Evolutionary conservation across 768 basidiomycete species (phyloP), one percentile per base, ranked within the genome.

Genomic region (Calvatia gigantea): DNA sequence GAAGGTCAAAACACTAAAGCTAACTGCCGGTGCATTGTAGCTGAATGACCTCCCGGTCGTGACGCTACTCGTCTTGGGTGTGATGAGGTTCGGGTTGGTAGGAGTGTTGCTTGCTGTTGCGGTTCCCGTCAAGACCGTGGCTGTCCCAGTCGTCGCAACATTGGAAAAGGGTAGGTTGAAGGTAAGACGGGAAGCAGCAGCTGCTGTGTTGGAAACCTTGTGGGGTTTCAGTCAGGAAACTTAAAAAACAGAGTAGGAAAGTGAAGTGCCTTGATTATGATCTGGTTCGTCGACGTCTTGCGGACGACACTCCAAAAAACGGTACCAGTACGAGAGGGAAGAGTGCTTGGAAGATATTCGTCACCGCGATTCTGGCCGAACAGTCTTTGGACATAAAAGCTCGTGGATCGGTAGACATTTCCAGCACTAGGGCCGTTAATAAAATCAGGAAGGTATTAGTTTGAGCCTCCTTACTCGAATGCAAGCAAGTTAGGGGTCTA

Each of bases 301-400:
- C 75, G 70, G 6, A 74, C 73, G 8, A 87, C 78, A 58, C 83
- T 85, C 86, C 86, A 89, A 67, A 82, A 77, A 1, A 84, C 64
- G 0, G 81, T 80, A 8, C 82, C 83, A 3, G 58, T 63, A 0
- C 60, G 48, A 31, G 54, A 67, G 0, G 85, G 85, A 0, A 85
- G 72, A 0, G 83, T 86, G 63, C 81, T 86, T 2, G 85, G 82
- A 1, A 87, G 64, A 61, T 85, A 87, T 60, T 78, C 76, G 38
- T 84, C 81, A 4, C 86, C 86, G 37, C 78, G 70, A 64, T 86
- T 83, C 15, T 75, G 58, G 52, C 83, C 81, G 71, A 87, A 87
- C 32, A 88, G 73, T 74, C 84, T 77, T 61, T 87, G 85, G 2
- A 77, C 77, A 56, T 83, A 82, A 68, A 76, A 87, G 54, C 81